These are phyloP conservation scores for Stygiomarasmius scandens DNA, from an alignment of 1,284 basidiomycete species.

Conservation along the genomic window DNA sequence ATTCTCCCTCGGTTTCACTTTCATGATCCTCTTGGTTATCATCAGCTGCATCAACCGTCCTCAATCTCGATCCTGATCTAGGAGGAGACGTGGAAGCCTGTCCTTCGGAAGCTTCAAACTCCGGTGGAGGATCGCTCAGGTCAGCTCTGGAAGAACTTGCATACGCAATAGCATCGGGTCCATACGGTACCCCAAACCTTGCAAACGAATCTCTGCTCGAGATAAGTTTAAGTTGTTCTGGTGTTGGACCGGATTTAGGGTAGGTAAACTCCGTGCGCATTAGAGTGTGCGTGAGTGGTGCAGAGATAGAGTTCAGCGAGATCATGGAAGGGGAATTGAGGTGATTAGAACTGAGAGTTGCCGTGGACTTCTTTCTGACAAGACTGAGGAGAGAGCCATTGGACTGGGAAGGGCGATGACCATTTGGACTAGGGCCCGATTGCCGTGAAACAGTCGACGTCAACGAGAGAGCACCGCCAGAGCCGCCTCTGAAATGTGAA, in stretches of 20 bases:
- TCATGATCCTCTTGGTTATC: neutral
- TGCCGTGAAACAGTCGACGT: conserved; percentile 12
- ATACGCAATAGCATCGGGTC: conserved; percentile 51
- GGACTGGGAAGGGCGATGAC: conserved; percentile 17
- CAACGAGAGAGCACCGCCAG: conserved; percentile 15
- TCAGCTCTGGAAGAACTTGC: conserved; percentile 38
- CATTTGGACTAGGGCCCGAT: neutral
- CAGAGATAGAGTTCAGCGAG: conserved; percentile 53
- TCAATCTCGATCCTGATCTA: conserved; percentile 26
- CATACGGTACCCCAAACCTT: conserved; percentile 55
- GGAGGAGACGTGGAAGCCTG: conserved; percentile 12
- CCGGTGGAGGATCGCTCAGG: conserved; percentile 38
- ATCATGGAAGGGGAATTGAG: conserved; percentile 50
- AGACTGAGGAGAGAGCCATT: conserved; percentile 36
- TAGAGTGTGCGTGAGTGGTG: conserved; percentile 54
- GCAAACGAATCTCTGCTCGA: conserved; percentile 48
- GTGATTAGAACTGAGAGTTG: conserved; percentile 32
- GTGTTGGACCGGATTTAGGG: conserved; percentile 51
- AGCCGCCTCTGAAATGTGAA: conserved; percentile 8
- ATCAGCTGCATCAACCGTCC: conserved; percentile 8
- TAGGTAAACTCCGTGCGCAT: conserved; percentile 54
- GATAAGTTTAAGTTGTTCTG: conserved; percentile 55
- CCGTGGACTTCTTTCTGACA: conserved; percentile 40
- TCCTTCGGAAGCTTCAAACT: conserved; percentile 33
- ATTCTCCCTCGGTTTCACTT: conserved; percentile 1